Evolutionary conservation across 2,329 filamentous ascomycete species (phyloP).

Genomic region (Periconia digitata): DNA sequence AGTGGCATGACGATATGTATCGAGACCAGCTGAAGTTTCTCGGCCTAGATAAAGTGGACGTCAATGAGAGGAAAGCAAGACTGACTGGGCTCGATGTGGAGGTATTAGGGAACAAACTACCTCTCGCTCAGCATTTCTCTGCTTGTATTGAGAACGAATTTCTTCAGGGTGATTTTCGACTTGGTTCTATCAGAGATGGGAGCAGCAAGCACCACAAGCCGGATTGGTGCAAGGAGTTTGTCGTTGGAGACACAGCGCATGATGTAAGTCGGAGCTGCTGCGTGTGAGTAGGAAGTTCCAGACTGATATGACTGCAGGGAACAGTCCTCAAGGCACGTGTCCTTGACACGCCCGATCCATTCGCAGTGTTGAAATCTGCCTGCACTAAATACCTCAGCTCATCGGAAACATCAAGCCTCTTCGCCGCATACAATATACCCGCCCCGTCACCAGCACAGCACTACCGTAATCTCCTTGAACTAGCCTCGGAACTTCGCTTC

Average conservation of each 20-base stretch:
- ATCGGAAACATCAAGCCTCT: constrained; percentile 17
- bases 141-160: constrained; percentile 26
- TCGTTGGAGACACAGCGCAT: constrained; percentile 51
- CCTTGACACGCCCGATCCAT: constrained; percentile 27
- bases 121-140: constrained; percentile 28
- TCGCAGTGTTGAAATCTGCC: constrained; percentile 14
- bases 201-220: constrained; percentile 37
- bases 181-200: constrained; percentile 19
- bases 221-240: constrained; percentile 49
- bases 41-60: constrained; percentile 13
- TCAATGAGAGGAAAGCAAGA: constrained; percentile 11
- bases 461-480: constrained; percentile 23
- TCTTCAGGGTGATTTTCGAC: constrained; percentile 19
- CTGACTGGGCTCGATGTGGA: constrained; percentile 21
- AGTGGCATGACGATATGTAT: constrained; percentile 32
- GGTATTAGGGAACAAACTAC: constrained; percentile 22
- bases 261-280: constrained; percentile 41
- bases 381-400: constrained; percentile 20
- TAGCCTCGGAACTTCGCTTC: constrained; percentile 51
- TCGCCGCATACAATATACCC: constrained; percentile 43
- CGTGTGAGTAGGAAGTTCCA: neutral
- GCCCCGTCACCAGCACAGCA: constrained; percentile 28
- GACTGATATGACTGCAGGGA: constrained; percentile 21
- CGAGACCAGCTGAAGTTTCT: constrained; percentile 23
- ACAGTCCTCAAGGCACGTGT: constrained; percentile 31